Evolutionary conservation across 352 stramenopile genomes (phyloP), one percentile per base, ranked within the genome.

Genomic region (Saprolegnia parasitica): DNA sequence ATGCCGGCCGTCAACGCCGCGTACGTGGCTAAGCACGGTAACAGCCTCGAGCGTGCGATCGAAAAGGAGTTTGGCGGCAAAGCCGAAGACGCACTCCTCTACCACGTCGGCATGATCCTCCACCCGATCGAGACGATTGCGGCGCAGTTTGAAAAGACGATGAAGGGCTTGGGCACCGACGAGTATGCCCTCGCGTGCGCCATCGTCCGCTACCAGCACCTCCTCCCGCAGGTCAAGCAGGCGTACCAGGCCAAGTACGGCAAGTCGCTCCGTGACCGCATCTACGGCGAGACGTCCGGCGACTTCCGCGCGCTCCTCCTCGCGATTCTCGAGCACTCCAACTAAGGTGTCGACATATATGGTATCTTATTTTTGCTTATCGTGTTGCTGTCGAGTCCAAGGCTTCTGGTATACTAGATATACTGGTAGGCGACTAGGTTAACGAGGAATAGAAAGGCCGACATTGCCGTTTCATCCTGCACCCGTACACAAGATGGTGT

Each of bases 241-340:
- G 81, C 81, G 37, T 93, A 90, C 77, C 84, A 90, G 77, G 87
- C 90, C 71, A 74, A 65, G 65, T 91, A 90, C 76, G 77, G 76
- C 49, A 88, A 87, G 77, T 81, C 90, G 58, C 77, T 93, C 39
- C 84, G 83, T 62, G 82, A 93, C 57, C 81, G 85, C 70, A 90
- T 93, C 71, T 5, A 35, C 29, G 29, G 29, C 29, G 29, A 35
- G 29, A 35, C 29, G 29, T 35, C 29, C 2, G 85, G 85, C 65
- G 81, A 91, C 76, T 90, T 79, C 75, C 80, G 85, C 54, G 77
- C 78, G 23, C 72, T 93, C 32, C 72, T 89, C 62, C 71, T 88
- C n/a, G 64, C 74, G 8, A 73, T 93, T 13, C 79, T 84, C 23
- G 76, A 93, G 49, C 54, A 62, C 24, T 67, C 73, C 20, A 29